Conservation (phyloP, 352 stramenopile species). For the Globisporangium takayamanum region DNA sequence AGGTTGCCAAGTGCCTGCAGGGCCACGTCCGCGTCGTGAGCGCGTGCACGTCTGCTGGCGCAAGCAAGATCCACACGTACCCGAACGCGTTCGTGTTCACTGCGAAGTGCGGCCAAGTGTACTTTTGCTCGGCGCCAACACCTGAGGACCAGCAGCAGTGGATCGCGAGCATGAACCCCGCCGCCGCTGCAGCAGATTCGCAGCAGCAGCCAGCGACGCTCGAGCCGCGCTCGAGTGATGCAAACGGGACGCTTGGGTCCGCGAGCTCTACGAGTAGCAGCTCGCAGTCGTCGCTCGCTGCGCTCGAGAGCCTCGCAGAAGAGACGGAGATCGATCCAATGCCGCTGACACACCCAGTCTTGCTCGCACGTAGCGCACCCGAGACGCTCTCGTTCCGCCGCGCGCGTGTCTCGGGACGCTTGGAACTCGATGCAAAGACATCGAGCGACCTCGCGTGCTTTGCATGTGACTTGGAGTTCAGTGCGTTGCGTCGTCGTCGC, state of each 20-base stretch:
- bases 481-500: constrained; percentile 11
- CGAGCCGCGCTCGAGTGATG: neutral
- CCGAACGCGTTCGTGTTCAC: constrained; percentile 26
- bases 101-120: constrained; percentile 17
- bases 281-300: constrained; percentile 4
- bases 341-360: neutral
- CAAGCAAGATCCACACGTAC: constrained; percentile 22
- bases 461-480: constrained; percentile 20
- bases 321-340: neutral
- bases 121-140: constrained; percentile 26
- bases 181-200: neutral
- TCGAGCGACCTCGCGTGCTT: constrained; percentile 12
- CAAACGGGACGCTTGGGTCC: neutral
- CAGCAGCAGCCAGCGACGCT: neutral
- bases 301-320: neutral
- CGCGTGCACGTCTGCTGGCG: constrained; percentile 13
- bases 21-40: constrained; percentile 14
- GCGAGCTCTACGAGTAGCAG: constrained; percentile 1
- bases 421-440: constrained; percentile 5
- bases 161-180: constrained; percentile 18
- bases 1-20: constrained; percentile 14
- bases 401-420: constrained; percentile 1
- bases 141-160: constrained; percentile 19
- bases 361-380: neutral
- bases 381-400: constrained; percentile 7